Percentiles rank a stretch among this genome's conserved stretches.
Evolutionary conservation across 1,284 basidiomycete genomes (phyloP).

Genomic region (Trametes versicolor): DNA sequence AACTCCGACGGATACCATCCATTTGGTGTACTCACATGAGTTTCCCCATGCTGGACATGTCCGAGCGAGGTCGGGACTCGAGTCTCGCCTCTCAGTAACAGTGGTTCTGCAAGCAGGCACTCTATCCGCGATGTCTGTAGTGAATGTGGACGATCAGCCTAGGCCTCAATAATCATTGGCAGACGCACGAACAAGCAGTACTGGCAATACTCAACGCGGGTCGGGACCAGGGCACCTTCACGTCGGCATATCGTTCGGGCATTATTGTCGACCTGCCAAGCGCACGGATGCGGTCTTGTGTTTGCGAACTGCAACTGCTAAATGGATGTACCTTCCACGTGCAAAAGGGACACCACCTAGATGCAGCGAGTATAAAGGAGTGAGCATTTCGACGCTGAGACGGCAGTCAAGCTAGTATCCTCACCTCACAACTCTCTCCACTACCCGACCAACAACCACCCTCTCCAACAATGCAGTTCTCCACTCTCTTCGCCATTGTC

Average conservation of each 20-base stretch:
- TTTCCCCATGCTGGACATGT: no score
- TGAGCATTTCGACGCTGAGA: neutral
- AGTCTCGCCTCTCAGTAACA: no score
- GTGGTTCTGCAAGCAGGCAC: no score
- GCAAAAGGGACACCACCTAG: neutral
- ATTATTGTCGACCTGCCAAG: neutral
- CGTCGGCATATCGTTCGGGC: no score
- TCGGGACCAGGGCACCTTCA: neutral
- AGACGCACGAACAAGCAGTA: neutral
- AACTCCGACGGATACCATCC: no score
- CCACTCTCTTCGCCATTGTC: slow-evolving; percentile 7
- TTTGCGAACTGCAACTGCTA: neutral
- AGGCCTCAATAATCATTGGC: neutral
- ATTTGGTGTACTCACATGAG: no score
- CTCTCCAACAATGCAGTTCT: slow-evolving; percentile 11
- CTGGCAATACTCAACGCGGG: neutral
- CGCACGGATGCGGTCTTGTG: neutral
- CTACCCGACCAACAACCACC: neutral
- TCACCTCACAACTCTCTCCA: neutral
- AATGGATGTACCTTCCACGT: no score
- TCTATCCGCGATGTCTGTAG: neutral
- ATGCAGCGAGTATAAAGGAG: slow-evolving; percentile 1
- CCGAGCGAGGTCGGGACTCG: no score
- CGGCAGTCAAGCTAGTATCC: slow-evolving; percentile 5
- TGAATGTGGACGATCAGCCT: neutral